phyloP scores from a whole-genome alignment of 2,329 filamentous ascomycete species.

The Diplodia mutila region DNA sequence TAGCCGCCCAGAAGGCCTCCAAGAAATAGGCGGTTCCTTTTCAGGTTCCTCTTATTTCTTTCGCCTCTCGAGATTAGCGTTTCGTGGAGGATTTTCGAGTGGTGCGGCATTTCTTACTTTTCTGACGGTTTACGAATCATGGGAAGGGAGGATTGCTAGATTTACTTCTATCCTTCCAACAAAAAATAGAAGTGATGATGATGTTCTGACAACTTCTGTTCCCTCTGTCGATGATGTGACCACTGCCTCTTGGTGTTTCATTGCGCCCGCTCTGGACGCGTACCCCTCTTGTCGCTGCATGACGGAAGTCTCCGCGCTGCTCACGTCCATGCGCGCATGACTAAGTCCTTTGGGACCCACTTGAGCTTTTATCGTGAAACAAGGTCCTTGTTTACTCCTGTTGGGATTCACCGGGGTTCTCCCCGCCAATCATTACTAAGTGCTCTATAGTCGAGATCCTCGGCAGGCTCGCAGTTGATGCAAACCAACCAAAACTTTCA shows the following conservation, averaged over 20 bases:
- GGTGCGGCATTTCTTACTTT: slow-evolving; percentile 20
- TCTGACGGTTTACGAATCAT: slow-evolving; percentile 24
- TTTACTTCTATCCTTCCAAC: slow-evolving; percentile 24
- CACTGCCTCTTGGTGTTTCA: background rate
- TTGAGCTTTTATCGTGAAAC: too few relatives aligned
- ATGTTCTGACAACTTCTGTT: background rate
- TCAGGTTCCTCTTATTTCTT: slow-evolving; percentile 3
- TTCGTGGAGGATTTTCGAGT: background rate
- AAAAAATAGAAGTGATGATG: slow-evolving; percentile 26
- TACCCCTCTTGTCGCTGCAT: background rate
- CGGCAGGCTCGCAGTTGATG: too few relatives aligned
- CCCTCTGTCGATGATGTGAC: background rate
- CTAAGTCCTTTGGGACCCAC: background rate
- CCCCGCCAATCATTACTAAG: too few relatives aligned
- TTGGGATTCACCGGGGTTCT: too few relatives aligned
- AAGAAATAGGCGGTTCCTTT: slow-evolving; percentile 43
- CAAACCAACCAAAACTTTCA: too few relatives aligned
- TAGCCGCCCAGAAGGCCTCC: slow-evolving; percentile 45
- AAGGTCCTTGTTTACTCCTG: too few relatives aligned
- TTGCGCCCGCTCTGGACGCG: background rate
- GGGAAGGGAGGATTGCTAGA: slow-evolving; percentile 24
- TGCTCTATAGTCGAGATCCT: too few relatives aligned
- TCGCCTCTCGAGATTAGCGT: background rate
- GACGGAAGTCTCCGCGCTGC: background rate
- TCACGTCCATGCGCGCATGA: background rate